Base-by-base conservation (phyloP, 495 filamentous ascomycete genomes). In the Hypoxylon intermedium region DNA sequence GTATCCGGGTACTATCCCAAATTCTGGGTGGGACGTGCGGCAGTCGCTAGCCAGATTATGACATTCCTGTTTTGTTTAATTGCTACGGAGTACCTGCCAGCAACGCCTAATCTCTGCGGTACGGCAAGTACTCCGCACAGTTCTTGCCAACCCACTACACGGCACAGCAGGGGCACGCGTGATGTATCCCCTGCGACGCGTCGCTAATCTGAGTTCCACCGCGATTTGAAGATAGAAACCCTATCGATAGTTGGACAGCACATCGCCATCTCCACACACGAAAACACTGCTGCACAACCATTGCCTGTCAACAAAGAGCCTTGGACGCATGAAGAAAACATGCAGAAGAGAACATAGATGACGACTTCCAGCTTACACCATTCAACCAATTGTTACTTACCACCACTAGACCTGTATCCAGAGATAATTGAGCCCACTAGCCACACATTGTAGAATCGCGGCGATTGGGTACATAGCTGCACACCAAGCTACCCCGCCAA, bases 221-320 rank as follows among this genome's bases (percentile, higher is more conserved):
- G 28, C 18, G 23, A 45, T 41, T 50, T 46, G 44, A 53, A 16
- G 20, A 13, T 0, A 7, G 24, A 23, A 24, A n/a, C 2, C 12
- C 31, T 59, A 52, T 65, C 50, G 55, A 65, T 65, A 59, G 1
- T 7, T 13, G 41, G 45, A 48, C 55, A 65, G 13, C 61, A 46
- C 55, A 65, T 34, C 48, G 21, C 31, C 43, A 56, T 45, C 49
- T 24, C 54, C 61, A 55, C 61, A 53, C 24, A 2, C 31, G 16
- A 59, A 56, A 63, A 54, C 53, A 59, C 23, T 55, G 40, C 23
- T 59, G 50, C 53, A 34, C 11, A 4, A 37, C 34, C 55, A 59
- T 48, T 50, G 18, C 61, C 51, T 65, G 38, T 63, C 53, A 63
- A 63, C 60, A 63, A 57, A 43, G 5, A 26, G n/a, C 41, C 26